Base-by-base conservation (phyloP, 208 protist genomes). In the Leishmania major region DNA sequence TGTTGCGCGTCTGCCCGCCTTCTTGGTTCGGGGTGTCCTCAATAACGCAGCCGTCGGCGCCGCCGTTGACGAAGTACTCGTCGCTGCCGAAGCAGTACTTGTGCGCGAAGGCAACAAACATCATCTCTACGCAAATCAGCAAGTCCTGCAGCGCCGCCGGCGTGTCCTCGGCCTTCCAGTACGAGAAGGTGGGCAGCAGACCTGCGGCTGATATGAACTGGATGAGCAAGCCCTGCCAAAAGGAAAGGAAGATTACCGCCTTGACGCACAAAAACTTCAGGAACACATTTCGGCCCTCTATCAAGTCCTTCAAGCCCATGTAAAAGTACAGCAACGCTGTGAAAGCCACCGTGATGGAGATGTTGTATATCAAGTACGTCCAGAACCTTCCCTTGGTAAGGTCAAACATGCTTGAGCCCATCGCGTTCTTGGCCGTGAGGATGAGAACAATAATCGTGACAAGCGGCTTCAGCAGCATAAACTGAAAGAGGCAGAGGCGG, bases 251-350 rank as follows among this genome's bases (percentile, higher is more conserved):
- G 69, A 98, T 96, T 77, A 98, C 93, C 0, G 90, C 78, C 87
- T 98, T 98, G 49, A 98, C 87, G 84, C 96, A 98, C 19, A 98
- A 82, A 77, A 98, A 98, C 88, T 98, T 98, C 79, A 96, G 75
- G 49, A 98, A 83, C 3, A 95, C 93, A 78, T 97, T 94, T 67
- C 94, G 93, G 51, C 93, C 95, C 82, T 97, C 92, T 86, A 98
- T 95, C 62, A 97, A 91, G 49, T 97, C 90, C 66, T 97, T 93
- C 37, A 96, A 82, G 19, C 93, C 96, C 15, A 83, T 81, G 84
- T 98, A 99, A 82, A 99, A 99, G 86, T 98, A 95, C 17, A 98
- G 79, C 82, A 98, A 75, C 3, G 94, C 94, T 47, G 90, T 96
- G 76, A 98, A 98, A n/a, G 96, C 94, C 37, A 96, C 87, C 2